These are phyloP conservation scores for Cyberlindnera euphorbiiphila DNA, from an alignment of 805 yeast species.

Conservation along the genomic window DNA sequence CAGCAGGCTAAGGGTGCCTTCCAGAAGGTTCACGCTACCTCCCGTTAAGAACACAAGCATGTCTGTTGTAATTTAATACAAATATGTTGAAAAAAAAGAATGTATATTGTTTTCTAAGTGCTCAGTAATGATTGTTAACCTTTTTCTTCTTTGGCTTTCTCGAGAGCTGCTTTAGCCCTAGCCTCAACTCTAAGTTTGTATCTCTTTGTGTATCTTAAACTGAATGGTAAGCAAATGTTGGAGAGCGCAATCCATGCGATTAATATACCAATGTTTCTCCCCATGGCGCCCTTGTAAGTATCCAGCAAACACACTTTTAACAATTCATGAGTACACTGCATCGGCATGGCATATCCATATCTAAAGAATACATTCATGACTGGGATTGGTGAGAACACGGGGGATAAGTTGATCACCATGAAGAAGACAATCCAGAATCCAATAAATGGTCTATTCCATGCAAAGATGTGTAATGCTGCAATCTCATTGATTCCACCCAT, in stretches of 20 bases:
- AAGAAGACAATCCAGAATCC: constrained; percentile 69
- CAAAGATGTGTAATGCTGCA: constrained; percentile 44
- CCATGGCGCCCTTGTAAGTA: constrained; percentile 49
- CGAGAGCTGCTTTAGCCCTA: constrained; percentile 12
- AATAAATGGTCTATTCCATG: constrained; percentile 53
- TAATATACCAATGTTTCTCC: constrained; percentile 51
- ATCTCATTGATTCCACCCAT: constrained; percentile 68
- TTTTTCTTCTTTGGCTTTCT: constrained; percentile 9
- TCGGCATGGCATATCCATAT: constrained; percentile 60
- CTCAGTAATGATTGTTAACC: too few species aligned
- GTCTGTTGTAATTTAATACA: constrained; percentile 16
- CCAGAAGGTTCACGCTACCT: constrained; percentile 94
- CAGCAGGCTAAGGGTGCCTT: constrained; percentile 97
- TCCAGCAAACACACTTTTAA: constrained; percentile 50
- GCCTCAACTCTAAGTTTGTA: constrained; percentile 15
- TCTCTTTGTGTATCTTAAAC: constrained; percentile 12
- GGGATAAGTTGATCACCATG: constrained; percentile 57
- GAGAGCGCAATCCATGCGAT: constrained; percentile 51
- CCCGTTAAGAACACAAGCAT: constrained; percentile 66
- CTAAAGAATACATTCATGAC: constrained; percentile 28
- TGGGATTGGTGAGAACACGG: constrained; percentile 56
- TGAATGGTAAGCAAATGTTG: constrained; percentile 36
- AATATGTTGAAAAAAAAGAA: constrained; percentile 17
- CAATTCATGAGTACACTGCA: constrained; percentile 54
- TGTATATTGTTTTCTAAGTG: constrained; percentile 14